These are phyloP conservation scores for Pelagophyceae sp. DNA, from an alignment of 352 stramenopile genomes.

Conservation along the genomic window DNA sequence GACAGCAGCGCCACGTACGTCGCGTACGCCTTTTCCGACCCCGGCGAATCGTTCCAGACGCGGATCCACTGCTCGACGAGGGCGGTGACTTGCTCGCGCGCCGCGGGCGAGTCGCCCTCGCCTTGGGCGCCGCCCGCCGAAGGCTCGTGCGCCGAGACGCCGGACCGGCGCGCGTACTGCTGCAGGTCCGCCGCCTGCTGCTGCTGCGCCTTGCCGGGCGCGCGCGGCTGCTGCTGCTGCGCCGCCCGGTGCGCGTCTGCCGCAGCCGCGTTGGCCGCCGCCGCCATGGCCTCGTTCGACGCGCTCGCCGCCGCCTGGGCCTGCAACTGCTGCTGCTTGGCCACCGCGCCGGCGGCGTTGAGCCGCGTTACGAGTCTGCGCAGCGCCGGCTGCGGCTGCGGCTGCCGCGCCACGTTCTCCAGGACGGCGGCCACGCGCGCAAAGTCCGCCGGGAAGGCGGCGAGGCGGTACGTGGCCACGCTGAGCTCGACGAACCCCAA, in stretches of 20 bases:
- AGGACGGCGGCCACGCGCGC: background rate
- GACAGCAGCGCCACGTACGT: constrained; percentile 93
- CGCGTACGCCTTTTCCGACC: constrained; percentile 84
- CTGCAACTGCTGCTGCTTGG: background rate
- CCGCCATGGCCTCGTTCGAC: background rate
- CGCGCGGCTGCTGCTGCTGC: constrained; percentile 16
- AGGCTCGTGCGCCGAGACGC: constrained; percentile 43
- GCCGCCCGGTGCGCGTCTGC: background rate
- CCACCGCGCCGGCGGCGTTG: background rate
- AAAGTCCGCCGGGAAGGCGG: background rate
- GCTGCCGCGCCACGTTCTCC: background rate
- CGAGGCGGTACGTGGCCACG: background rate
- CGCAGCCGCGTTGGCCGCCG: background rate
- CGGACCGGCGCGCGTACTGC: constrained; percentile 18
- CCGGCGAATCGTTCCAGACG: constrained; percentile 81
- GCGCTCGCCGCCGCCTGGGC: background rate
- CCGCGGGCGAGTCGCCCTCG: constrained; percentile 49
- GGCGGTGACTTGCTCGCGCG: constrained; percentile 57
- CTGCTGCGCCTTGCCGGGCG: constrained; percentile 3
- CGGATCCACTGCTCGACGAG: constrained; percentile 95
- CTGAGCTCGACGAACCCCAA: constrained; percentile 77
- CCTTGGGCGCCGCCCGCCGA: constrained; percentile 32
- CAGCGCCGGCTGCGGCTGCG: background rate
- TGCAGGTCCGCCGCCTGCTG: constrained; percentile 40
- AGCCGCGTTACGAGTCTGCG: background rate